Conservation (phyloP, 2,329 filamentous ascomycete genomes). For the Talaromyces funiculosus region DNA sequence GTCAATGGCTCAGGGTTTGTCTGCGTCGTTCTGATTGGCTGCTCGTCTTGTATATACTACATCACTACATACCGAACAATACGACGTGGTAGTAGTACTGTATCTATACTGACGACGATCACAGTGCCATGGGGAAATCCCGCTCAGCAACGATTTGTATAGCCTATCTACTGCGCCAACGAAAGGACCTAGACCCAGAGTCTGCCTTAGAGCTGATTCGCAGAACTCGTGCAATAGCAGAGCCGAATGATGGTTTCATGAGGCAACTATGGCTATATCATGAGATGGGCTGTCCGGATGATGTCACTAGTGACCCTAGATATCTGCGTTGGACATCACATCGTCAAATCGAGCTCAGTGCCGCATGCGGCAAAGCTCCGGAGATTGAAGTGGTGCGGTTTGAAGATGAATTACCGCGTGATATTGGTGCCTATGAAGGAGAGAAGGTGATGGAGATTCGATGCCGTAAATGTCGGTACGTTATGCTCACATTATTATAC, state of each 20-base stretch:
- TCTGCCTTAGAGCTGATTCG: slow-evolving; percentile 68
- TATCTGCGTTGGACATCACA: slow-evolving; percentile 77
- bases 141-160: slow-evolving; percentile 79
- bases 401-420: slow-evolving; percentile 46
- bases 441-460: slow-evolving; percentile 55
- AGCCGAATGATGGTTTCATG: slow-evolving; percentile 91
- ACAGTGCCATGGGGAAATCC: slow-evolving; percentile 91
- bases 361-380: slow-evolving; percentile 73
- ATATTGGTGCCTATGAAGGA: slow-evolving; percentile 3
- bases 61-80: not conserved
- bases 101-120: not conserved
- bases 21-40: not conserved
- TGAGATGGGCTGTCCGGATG: slow-evolving; percentile 72
- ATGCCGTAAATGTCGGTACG: slow-evolving; percentile 84
- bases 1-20: not conserved
- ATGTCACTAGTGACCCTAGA: slow-evolving; percentile 61
- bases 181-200: slow-evolving; percentile 42
- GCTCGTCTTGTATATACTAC: not conserved
- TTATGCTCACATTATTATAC: slow-evolving; percentile 21
- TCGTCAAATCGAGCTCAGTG: slow-evolving; percentile 59
- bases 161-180: slow-evolving; percentile 68
- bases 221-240: slow-evolving; percentile 66
- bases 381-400: slow-evolving; percentile 71
- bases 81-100: no score
- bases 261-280: slow-evolving; percentile 80